phyloP scores from a whole-genome alignment of 2,329 filamentous ascomycete species.

The Diaporthe aspalathi region DNA sequence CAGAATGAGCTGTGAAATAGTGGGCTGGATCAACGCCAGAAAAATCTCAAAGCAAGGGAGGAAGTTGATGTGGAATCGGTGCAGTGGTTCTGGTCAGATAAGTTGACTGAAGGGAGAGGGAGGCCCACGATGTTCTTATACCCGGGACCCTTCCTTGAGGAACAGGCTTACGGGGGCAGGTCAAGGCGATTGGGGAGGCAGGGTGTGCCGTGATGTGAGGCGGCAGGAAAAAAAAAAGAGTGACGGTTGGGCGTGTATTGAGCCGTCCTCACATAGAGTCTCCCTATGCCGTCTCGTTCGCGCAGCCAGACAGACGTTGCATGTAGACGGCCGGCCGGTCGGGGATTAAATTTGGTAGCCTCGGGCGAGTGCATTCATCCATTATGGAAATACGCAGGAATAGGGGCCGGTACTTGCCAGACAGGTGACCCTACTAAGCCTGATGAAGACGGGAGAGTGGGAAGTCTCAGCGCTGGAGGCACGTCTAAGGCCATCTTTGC shows the following conservation, averaged over 20 bases:
- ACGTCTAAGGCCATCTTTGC: constrained; percentile 14
- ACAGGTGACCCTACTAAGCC: constrained; percentile 29
- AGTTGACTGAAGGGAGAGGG: constrained; percentile 21
- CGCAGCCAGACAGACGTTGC: constrained; percentile 34
- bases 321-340: constrained; percentile 37
- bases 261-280: constrained; percentile 32
- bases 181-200: constrained; percentile 1
- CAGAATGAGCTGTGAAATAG: not conserved
- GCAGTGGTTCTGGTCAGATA: constrained; percentile 24
- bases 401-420: constrained; percentile 38
- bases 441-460: constrained; percentile 25
- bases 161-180: constrained; percentile 28
- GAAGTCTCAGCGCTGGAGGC: not conserved
- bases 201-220: constrained; percentile 20
- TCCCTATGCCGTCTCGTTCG: constrained; percentile 31
- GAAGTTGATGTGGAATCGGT: constrained; percentile 12
- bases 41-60: constrained; percentile 5
- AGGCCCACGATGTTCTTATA: constrained; percentile 39
- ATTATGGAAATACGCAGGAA: constrained; percentile 21
- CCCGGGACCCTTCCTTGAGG: constrained; percentile 25
- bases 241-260: constrained; percentile 33
- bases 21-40: constrained; percentile 22
- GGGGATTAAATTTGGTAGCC: constrained; percentile 35
- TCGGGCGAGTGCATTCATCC: constrained; percentile 37
- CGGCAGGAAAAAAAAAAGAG: constrained; percentile 29